A percentile compares a stretch with the other conserved stretches of the same genome.
Conservation (phyloP, 2,329 filamentous ascomycete genomes). For the Cryphonectria carpinicola region DNA sequence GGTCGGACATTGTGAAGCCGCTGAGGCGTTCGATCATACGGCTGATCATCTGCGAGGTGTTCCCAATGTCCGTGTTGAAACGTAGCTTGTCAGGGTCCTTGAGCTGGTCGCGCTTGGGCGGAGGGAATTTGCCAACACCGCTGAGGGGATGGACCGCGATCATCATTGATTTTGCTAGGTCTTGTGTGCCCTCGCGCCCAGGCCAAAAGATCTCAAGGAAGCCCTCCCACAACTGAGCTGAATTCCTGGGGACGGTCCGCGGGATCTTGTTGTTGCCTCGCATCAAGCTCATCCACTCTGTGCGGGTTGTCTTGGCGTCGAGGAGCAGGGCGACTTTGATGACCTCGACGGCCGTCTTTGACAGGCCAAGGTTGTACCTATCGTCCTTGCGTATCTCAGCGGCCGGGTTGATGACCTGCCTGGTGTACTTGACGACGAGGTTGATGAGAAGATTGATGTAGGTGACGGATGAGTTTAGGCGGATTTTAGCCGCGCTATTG, state of each 20-base stretch:
- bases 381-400: slow-evolving; percentile 52
- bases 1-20: slow-evolving; percentile 71
- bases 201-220: slow-evolving; percentile 63
- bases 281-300: slow-evolving; percentile 68
- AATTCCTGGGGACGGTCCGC: slow-evolving; percentile 70
- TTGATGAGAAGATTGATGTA: slow-evolving; percentile 69
- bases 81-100: slow-evolving; percentile 56
- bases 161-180: slow-evolving; percentile 75
- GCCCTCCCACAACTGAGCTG: slow-evolving; percentile 76
- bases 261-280: slow-evolving; percentile 64
- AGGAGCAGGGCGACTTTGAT: slow-evolving; percentile 69
- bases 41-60: slow-evolving; percentile 63
- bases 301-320: slow-evolving; percentile 71
- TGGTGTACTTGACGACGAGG: slow-evolving; percentile 62
- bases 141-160: slow-evolving; percentile 72
- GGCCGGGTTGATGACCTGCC: slow-evolving; percentile 60
- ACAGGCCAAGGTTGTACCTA: slow-evolving; percentile 55
- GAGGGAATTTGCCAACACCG: slow-evolving; percentile 74
- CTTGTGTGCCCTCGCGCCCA: slow-evolving; percentile 55
- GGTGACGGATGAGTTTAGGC: slow-evolving; percentile 58
- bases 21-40: slow-evolving; percentile 78
- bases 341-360: slow-evolving; percentile 62
- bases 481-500: slow-evolving; percentile 48
- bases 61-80: slow-evolving; percentile 75
- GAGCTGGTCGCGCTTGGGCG: slow-evolving; percentile 51